A percentile compares a stretch with the other conserved stretches of the same genome.
Evolutionary conservation across 2,329 filamentous ascomycete genomes (phyloP).

Genomic region (Arthrobotrys musiformis): DNA sequence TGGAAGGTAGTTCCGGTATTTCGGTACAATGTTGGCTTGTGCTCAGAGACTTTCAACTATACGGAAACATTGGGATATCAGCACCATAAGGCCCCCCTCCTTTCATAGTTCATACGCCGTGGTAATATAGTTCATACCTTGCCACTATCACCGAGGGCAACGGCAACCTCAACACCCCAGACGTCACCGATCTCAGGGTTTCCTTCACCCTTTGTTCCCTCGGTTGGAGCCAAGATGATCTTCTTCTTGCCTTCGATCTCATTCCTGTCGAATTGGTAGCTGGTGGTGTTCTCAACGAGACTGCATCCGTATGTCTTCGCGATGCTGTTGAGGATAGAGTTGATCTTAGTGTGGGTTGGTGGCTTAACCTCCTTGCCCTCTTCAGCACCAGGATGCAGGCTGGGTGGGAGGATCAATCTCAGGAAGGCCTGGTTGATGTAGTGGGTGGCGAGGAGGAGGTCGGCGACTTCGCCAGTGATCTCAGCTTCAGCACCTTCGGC

Average conservation of each 20-base stretch:
- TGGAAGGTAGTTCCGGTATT: conserved; percentile 91
- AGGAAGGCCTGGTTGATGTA: conserved; percentile 96
- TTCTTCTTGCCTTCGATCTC: conserved; percentile 99
- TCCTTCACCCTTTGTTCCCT: conserved; percentile 87
- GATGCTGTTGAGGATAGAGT: conserved; percentile 86
- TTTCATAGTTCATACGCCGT: too few species aligned
- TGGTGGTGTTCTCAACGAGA: conserved; percentile 96
- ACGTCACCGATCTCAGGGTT: conserved; percentile 88
- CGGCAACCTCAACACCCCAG: conserved; percentile 96
- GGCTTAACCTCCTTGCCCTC: conserved; percentile 69
- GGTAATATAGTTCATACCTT: conserved; percentile 32
- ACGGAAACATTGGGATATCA: neutral
- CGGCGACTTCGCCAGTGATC: conserved; percentile 80
- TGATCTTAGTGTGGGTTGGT: conserved; percentile 87
- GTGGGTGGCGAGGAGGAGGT: conserved; percentile 88
- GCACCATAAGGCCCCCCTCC: too few species aligned
- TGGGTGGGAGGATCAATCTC: conserved; percentile 89
- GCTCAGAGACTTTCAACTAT: conserved; percentile 46
- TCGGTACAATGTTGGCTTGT: conserved; percentile 82
- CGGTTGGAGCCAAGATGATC: conserved; percentile 88
- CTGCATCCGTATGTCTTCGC: conserved; percentile 90
- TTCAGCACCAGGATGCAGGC: conserved; percentile 71
- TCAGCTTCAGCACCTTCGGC: conserved; percentile 70
- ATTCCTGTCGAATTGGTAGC: conserved; percentile 94
- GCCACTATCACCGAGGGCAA: conserved; percentile 75